Base-by-base conservation (phyloP, 805 yeast genomes). In the Komagataella phaffii region DNA sequence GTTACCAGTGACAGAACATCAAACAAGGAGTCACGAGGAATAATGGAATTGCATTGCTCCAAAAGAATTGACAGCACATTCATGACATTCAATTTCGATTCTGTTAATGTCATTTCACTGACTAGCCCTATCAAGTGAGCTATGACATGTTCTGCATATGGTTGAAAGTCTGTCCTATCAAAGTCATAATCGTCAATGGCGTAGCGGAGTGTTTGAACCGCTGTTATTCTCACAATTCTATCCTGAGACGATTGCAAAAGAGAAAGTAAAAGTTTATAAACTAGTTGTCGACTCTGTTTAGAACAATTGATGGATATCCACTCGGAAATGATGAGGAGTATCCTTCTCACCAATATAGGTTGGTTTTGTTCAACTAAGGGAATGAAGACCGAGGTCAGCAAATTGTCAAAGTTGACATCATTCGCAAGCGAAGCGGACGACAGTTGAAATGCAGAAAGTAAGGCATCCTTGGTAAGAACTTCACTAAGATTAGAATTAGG, bases 131-230 rank as follows among this genome's bases (percentile, higher is more conserved):
- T 62, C 12, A 81, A 61, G n/a, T 73, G 63, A 2, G 65, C 58
- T 8, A 85, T 73, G 45, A 76, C 75, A 1, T 71, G 71, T 24
- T 76, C 73, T 51, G 85, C 68, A 59, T 68, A 89, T 1, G 91
- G 88, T 55, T 76, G 67, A 59, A 93, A 88, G 30, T 71, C 80
- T 14, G 67, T 70, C 54, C 86, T 83, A 44, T 80, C 73, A 64
- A 91, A 90, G 54, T 86, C 90, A 87, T 95, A 88, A 59, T 89
- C 96, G 54, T 88, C 90, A 36, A 91, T 71, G 49, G 86, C 72
- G 24, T 78, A 73, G 53, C 81, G 75, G 18, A 90, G 66, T 0
- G 91, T 79, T 58, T 83, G 84, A 14, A 84, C 72, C 0, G 93
- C 82, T 0, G 95, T 79, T 19, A 93, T 63, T 57, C 75, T 76